These are phyloP conservation scores for Leishmania martiniquensis DNA, from an alignment of 208 protist species.

Conservation along the genomic window DNA sequence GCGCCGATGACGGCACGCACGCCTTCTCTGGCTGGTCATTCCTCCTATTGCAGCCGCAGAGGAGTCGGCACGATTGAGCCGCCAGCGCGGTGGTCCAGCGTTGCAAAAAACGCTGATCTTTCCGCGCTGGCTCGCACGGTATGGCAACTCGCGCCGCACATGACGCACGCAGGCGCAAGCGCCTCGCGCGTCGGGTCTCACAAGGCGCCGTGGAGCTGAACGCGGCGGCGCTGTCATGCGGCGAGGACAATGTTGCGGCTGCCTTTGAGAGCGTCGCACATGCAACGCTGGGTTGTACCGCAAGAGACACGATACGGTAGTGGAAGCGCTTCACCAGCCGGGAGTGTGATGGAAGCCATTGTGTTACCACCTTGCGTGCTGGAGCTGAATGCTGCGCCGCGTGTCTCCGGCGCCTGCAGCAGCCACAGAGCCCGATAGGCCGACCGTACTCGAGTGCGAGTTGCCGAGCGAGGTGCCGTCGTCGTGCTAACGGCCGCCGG, in stretches of 20 bases:
- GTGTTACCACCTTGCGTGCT: background rate
- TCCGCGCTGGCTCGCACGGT: constrained; percentile 25
- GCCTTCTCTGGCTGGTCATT: background rate
- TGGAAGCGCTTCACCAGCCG: constrained; percentile 52
- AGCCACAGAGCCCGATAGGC: constrained; percentile 32
- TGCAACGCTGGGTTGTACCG: constrained; percentile 12
- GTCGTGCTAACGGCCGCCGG: constrained; percentile 27
- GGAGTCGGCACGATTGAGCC: background rate
- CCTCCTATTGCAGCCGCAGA: background rate
- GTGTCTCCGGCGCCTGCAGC: constrained; percentile 5
- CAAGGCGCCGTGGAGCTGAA: background rate
- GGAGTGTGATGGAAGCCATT: constrained; percentile 69
- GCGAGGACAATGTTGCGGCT: background rate
- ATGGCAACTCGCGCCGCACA: constrained; percentile 6
- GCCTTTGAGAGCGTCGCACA: background rate
- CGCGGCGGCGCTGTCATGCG: background rate
- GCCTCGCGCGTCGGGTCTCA: background rate
- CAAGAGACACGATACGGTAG: constrained; percentile 19
- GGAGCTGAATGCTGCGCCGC: background rate
- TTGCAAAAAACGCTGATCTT: constrained; percentile 70
- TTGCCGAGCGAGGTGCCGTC: constrained; percentile 14
- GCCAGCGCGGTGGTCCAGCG: constrained; percentile 48
- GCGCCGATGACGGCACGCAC: background rate
- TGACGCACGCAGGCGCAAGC: background rate
- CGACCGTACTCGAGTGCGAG: constrained; percentile 29